These are phyloP conservation scores for Magnusiomyces paraingens DNA, from an alignment of 1,139 yeast species.

Conservation along the genomic window DNA sequence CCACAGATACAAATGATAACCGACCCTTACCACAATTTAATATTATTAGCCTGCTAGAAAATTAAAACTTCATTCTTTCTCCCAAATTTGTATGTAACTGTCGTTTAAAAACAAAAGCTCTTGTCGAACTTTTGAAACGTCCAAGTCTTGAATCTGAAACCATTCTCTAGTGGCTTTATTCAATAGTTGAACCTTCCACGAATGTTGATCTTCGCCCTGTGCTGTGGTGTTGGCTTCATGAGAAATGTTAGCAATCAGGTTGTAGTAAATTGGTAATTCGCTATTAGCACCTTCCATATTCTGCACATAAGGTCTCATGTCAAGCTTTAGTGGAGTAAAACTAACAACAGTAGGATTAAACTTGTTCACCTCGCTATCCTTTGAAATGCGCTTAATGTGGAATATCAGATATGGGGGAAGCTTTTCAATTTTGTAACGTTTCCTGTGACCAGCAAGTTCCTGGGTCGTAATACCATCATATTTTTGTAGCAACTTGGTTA, in stretches of 20 bases:
- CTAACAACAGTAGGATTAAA: slow-evolving; percentile 61
- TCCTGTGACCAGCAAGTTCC: slow-evolving; percentile 32
- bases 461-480: slow-evolving; percentile 39
- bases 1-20: too few species aligned
- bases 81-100: slow-evolving; percentile 66
- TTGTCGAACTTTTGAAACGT: slow-evolving; percentile 42
- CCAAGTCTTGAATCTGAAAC: slow-evolving; percentile 52
- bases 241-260: slow-evolving; percentile 46
- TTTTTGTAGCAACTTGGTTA: slow-evolving; percentile 43
- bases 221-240: slow-evolving; percentile 34
- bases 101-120: slow-evolving; percentile 60
- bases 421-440: slow-evolving; percentile 38
- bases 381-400: slow-evolving; percentile 49
- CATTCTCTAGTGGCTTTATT: slow-evolving; percentile 43
- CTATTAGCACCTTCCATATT: slow-evolving; percentile 9
- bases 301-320: slow-evolving; percentile 35
- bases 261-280: slow-evolving; percentile 34
- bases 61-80: slow-evolving; percentile 24
- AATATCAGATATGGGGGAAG: slow-evolving; percentile 52
- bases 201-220: slow-evolving; percentile 15
- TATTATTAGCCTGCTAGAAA: not conserved
- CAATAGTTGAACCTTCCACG: slow-evolving; percentile 50
- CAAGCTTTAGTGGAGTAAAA: slow-evolving; percentile 43
- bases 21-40: too few species aligned
- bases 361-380: slow-evolving; percentile 26